A percentile compares a stretch with the other conserved stretches of the same genome.
phyloP scores from a whole-genome alignment of 2,329 filamentous ascomycete genomes.

The Grosmannia serpens region DNA sequence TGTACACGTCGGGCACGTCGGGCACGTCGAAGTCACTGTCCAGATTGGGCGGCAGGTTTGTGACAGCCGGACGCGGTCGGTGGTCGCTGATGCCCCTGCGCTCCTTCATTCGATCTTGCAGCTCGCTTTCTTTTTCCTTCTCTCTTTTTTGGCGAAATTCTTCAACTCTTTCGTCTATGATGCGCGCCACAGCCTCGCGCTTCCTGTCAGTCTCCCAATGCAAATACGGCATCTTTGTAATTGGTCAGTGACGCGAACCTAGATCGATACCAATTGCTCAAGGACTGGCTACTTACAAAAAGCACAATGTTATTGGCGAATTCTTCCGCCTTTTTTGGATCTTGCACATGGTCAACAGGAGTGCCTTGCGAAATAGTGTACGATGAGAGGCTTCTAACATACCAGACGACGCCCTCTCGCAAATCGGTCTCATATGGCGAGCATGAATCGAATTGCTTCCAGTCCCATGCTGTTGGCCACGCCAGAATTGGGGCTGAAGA shows the following conservation, averaged over 20 bases:
- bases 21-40: not conserved
- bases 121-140: not conserved
- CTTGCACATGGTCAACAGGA: not conserved
- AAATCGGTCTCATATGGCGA: slow-evolving; percentile 24
- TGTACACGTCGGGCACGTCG: not conserved
- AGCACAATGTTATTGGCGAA: slow-evolving; percentile 17
- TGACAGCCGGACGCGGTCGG: not conserved
- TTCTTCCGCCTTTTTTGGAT: not conserved
- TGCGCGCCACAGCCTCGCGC: slow-evolving; percentile 16
- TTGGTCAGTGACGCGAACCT: not conserved
- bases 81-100: not conserved
- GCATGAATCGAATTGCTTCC: slow-evolving; percentile 18
- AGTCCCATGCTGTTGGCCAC: slow-evolving; percentile 21
- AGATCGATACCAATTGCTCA: not conserved
- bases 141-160: not conserved
- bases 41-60: no score
- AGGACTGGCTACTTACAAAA: slow-evolving; percentile 16
- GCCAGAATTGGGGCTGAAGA: slow-evolving; percentile 20
- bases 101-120: not conserved
- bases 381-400: not conserved
- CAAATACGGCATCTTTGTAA: slow-evolving; percentile 25
- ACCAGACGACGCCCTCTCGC: slow-evolving; percentile 20
- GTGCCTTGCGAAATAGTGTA: not conserved
- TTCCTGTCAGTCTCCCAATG: slow-evolving; percentile 29
- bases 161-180: slow-evolving; percentile 16